Percentiles rank a stretch among this genome's conserved stretches.
Evolutionary conservation across 192 early-diverging fungal genomes (phyloP).

Genomic region (Rhizophagus sp.): DNA sequence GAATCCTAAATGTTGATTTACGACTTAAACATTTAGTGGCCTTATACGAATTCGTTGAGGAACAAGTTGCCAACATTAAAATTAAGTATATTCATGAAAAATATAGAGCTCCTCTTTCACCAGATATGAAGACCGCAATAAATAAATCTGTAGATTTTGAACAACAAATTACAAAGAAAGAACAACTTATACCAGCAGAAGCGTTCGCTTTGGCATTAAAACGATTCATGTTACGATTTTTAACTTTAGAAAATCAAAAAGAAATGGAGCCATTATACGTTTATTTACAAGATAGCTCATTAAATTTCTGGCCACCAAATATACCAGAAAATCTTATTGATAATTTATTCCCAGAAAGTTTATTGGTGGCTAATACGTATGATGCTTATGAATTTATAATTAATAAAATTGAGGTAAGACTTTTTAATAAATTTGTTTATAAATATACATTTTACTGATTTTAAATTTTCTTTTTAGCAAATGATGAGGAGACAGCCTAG

Average conservation of each 20-base stretch:
- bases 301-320: constrained; percentile 8
- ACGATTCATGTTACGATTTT: constrained; percentile 26
- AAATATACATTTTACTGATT: too few relatives aligned
- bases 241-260: constrained; percentile 8
- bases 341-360: constrained; percentile 1
- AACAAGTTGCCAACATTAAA: background rate
- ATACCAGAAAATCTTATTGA: constrained; percentile 2
- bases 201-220: constrained; percentile 27
- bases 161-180: too few relatives aligned
- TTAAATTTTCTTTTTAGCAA: too few relatives aligned
- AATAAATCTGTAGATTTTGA: too few relatives aligned
- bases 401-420: constrained; percentile 6
- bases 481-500: too few relatives aligned
- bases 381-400: constrained; percentile 9
- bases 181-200: constrained; percentile 17
- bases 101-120: background rate
- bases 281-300: constrained; percentile 1
- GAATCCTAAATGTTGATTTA: background rate
- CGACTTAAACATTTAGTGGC: constrained; percentile 22
- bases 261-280: background rate
- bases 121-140: too few relatives aligned
- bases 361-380: constrained; percentile 11
- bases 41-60: background rate
- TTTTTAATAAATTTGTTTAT: too few relatives aligned
- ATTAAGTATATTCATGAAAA: background rate